phyloP scores from a whole-genome alignment of 1,139 yeast genomes.

The Scheffersomyces cryptocercus region DNA sequence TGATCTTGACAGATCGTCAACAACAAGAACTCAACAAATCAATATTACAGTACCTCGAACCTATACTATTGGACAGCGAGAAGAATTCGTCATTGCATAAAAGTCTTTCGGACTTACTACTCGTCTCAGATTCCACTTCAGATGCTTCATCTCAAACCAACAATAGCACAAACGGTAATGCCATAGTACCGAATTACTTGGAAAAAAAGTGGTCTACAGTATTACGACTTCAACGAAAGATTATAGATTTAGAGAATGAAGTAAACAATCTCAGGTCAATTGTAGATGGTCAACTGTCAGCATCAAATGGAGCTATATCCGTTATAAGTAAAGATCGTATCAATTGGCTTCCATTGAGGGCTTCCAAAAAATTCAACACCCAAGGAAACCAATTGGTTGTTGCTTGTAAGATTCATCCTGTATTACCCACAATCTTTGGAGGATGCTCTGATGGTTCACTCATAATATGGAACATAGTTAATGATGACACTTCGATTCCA shows the following conservation, averaged over 20 bases:
- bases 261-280: slow-evolving; percentile 41
- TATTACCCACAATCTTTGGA: slow-evolving; percentile 61
- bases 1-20: slow-evolving; percentile 51
- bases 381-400: slow-evolving; percentile 61
- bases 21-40: slow-evolving; percentile 56
- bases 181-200: slow-evolving; percentile 51
- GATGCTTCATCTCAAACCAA: neutral
- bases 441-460: slow-evolving; percentile 78
- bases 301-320: slow-evolving; percentile 1
- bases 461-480: slow-evolving; percentile 65
- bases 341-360: slow-evolving; percentile 71
- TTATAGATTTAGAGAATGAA: slow-evolving; percentile 58
- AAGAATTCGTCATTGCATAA: slow-evolving; percentile 1
- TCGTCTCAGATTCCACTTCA: no score
- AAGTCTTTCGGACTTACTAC: no score
- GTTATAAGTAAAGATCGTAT: slow-evolving; percentile 35
- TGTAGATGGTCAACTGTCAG: slow-evolving; percentile 32
- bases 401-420: slow-evolving; percentile 71
- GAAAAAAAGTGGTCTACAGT: slow-evolving; percentile 93
- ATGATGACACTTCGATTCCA: slow-evolving; percentile 64
- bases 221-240: slow-evolving; percentile 71
- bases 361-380: slow-evolving; percentile 51
- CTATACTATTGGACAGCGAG: slow-evolving; percentile 22
- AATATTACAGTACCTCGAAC: slow-evolving; percentile 53
- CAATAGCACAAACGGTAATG: neutral